Conservation (phyloP, 805 yeast genomes). For the Metschnikowia henanensis region DNA sequence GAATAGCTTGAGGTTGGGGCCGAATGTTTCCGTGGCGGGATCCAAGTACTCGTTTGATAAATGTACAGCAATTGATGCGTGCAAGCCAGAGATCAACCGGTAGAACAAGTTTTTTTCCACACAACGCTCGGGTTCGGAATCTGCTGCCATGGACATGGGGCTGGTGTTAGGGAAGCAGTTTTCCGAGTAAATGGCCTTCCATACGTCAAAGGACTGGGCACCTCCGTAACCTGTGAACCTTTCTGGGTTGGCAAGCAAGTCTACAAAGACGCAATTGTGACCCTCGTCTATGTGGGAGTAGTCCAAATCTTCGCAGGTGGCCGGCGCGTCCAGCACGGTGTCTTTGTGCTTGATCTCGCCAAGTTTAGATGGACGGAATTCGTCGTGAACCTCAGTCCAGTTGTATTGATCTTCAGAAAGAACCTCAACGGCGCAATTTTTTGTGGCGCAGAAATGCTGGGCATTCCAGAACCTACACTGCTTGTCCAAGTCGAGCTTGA, state of each 20-base stretch:
- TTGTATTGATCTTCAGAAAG: conserved; percentile 63
- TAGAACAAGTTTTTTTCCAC: conserved; percentile 87
- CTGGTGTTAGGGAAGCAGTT: conserved; percentile 72
- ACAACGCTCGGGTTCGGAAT: conserved; percentile 51
- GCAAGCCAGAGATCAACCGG: conserved; percentile 88
- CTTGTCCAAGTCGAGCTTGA: conserved; percentile 78
- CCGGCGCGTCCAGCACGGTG: conserved; percentile 17
- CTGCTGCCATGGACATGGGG: conserved; percentile 36
- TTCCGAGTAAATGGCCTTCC: conserved; percentile 91
- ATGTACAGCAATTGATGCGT: conserved; percentile 93
- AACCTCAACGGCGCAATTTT: conserved; percentile 88
- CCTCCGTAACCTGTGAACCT: conserved; percentile 97
- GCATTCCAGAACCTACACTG: conserved; percentile 88
- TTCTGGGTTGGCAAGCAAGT: conserved; percentile 87
- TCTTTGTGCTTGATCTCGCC: conserved; percentile 42
- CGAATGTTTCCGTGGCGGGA: conserved; percentile 73
- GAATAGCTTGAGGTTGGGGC: conserved; percentile 78
- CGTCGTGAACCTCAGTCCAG: conserved; percentile 57
- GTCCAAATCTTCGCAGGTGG: conserved; percentile 50
- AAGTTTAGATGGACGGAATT: conserved; percentile 71
- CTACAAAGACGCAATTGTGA: conserved; percentile 78
- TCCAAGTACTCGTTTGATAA: conserved; percentile 72
- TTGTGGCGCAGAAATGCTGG: conserved; percentile 79
- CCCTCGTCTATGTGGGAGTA: conserved; percentile 69
- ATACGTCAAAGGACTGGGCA: conserved; percentile 83